Evolutionary conservation across 1,284 basidiomycete genomes (phyloP).

Genomic region (Pascua sp.): DNA sequence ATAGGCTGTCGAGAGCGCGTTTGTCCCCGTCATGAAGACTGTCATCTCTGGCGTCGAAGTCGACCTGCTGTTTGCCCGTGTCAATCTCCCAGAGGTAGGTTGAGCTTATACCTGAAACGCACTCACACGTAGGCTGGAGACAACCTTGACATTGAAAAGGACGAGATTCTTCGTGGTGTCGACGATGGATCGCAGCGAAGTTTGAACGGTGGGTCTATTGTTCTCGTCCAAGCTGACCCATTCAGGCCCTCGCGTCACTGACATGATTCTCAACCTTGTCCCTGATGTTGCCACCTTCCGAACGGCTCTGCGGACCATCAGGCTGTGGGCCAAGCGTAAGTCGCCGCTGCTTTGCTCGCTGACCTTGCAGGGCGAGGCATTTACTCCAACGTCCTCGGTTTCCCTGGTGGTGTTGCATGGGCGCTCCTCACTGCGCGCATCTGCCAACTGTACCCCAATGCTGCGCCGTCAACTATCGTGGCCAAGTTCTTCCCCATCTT

Average conservation of each 20-base stretch:
- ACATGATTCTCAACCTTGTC: slow-evolving; percentile 91
- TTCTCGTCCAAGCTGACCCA: slow-evolving; percentile 7
- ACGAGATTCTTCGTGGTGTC: slow-evolving; percentile 84
- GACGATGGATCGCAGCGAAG: slow-evolving; percentile 94
- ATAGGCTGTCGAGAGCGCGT: slow-evolving; percentile 91
- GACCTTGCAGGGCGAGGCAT: slow-evolving; percentile 73
- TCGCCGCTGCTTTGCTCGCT: slow-evolving; percentile 19
- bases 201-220: slow-evolving; percentile 67
- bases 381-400: slow-evolving; percentile 97
- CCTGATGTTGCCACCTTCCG: slow-evolving; percentile 93
- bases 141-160: slow-evolving; percentile 82
- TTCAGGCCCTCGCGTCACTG: slow-evolving; percentile 87
- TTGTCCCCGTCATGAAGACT: slow-evolving; percentile 89
- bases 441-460: slow-evolving; percentile 97
- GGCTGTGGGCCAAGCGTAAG: slow-evolving; percentile 94
- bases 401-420: slow-evolving; percentile 98
- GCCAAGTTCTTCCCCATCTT: slow-evolving; percentile 96
- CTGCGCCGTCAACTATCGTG: slow-evolving; percentile 89
- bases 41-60: slow-evolving; percentile 90
- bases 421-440: slow-evolving; percentile 96
- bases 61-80: slow-evolving; percentile 82
- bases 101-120: too few relatives aligned
- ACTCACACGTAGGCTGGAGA: slow-evolving; percentile 69
- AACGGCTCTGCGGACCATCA: slow-evolving; percentile 90
- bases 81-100: slow-evolving; percentile 45